A percentile compares a stretch with the other conserved stretches of the same genome.
Conservation (phyloP, 1,139 yeast genomes). For the Candida gigantensis region DNA sequence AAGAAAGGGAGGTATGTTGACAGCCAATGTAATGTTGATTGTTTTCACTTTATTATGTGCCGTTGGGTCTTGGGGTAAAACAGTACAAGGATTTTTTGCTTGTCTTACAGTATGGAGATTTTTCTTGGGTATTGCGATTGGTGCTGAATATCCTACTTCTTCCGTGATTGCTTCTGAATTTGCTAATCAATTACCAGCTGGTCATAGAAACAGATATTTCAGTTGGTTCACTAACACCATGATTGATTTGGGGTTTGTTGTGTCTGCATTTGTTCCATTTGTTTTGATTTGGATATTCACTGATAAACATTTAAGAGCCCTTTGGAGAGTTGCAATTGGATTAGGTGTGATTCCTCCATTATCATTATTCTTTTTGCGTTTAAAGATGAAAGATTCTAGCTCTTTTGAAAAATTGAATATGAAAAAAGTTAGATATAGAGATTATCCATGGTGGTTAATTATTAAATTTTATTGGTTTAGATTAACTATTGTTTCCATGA, state of each 20-base stretch:
- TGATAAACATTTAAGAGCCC: slow-evolving; percentile 66
- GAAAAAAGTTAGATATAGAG: slow-evolving; percentile 46
- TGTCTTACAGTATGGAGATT: slow-evolving; percentile 83
- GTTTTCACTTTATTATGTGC: slow-evolving; percentile 75
- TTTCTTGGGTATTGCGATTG: slow-evolving; percentile 80
- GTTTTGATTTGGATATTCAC: slow-evolving; percentile 82
- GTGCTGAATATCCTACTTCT: slow-evolving; percentile 91
- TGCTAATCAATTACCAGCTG: slow-evolving; percentile 71
- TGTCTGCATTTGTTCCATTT: slow-evolving; percentile 81
- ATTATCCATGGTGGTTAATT: slow-evolving; percentile 65
- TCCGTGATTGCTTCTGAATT: slow-evolving; percentile 94
- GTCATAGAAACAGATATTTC: slow-evolving; percentile 85
- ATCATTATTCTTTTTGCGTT: slow-evolving; percentile 71
- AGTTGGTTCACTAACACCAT: slow-evolving; percentile 83
- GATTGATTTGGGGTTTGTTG: slow-evolving; percentile 86
- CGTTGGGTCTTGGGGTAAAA: slow-evolving; percentile 80
- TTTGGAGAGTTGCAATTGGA: slow-evolving; percentile 92
- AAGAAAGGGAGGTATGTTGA: slow-evolving; percentile 77
- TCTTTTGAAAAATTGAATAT: slow-evolving; percentile 70
- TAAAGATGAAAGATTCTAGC: slow-evolving; percentile 71
- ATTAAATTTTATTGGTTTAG: slow-evolving; percentile 85
- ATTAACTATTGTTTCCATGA: slow-evolving; percentile 62
- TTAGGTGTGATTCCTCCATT: slow-evolving; percentile 88
- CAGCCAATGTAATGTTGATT: slow-evolving; percentile 70
- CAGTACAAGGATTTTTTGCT: slow-evolving; percentile 67